Evolutionary conservation across 2,329 filamentous ascomycete species (phyloP).

Genomic region (Neofusicoccum cordaticola): DNA sequence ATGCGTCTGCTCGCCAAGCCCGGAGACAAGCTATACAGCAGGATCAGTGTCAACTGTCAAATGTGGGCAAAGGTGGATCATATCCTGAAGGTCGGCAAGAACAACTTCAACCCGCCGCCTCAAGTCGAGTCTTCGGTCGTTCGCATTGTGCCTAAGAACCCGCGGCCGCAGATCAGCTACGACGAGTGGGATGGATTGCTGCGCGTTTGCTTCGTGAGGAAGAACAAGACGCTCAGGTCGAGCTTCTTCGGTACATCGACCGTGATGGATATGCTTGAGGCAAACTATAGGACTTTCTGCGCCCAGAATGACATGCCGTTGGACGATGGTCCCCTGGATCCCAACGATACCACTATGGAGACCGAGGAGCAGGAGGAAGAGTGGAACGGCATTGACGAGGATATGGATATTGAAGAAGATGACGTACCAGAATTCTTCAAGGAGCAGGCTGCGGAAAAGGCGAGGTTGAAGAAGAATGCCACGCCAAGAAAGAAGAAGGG

Average conservation of each 20-base stretch:
- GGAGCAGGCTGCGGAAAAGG: slow-evolving; percentile 53
- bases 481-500: slow-evolving; percentile 67
- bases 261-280: slow-evolving; percentile 77
- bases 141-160: slow-evolving; percentile 81
- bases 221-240: slow-evolving; percentile 85
- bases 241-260: slow-evolving; percentile 78
- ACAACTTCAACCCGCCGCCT: slow-evolving; percentile 95
- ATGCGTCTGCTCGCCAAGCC: slow-evolving; percentile 84
- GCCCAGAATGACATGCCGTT: slow-evolving; percentile 78
- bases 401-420: slow-evolving; percentile 56
- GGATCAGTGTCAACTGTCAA: slow-evolving; percentile 89
- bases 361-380: slow-evolving; percentile 47
- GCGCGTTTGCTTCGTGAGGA: slow-evolving; percentile 76
- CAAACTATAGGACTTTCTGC: slow-evolving; percentile 88
- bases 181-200: slow-evolving; percentile 94
- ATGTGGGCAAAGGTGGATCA: slow-evolving; percentile 75
- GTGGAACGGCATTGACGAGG: slow-evolving; percentile 50
- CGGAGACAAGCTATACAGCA: slow-evolving; percentile 82
- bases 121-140: slow-evolving; percentile 91
- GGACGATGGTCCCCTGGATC: slow-evolving; percentile 55
- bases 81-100: slow-evolving; percentile 91
- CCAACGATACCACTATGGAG: slow-evolving; percentile 51
- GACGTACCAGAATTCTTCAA: slow-evolving; percentile 84
- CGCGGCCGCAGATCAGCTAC: slow-evolving; percentile 83
- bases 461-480: slow-evolving; percentile 56